Percentiles rank a stretch among this genome's conserved stretches.
These are phyloP conservation scores for Austroboletus novae-zelandiae DNA, from an alignment of 1,284 basidiomycete genomes.

Conservation along the genomic window DNA sequence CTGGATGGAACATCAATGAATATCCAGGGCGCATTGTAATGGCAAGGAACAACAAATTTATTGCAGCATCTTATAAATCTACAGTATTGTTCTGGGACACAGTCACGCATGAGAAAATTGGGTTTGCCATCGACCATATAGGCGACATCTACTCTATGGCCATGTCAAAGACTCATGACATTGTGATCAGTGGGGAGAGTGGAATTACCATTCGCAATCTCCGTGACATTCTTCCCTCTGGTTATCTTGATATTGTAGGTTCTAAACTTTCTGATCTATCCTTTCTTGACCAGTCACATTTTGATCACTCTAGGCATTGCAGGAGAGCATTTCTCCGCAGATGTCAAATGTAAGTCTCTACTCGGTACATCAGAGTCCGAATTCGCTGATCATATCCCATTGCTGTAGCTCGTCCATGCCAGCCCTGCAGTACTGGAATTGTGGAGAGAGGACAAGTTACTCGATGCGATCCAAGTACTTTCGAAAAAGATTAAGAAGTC, in stretches of 20 bases:
- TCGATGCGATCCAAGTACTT: neutral
- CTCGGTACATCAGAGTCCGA: too few relatives aligned
- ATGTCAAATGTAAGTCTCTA: too few relatives aligned
- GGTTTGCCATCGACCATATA: neutral
- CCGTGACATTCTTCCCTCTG: neutral
- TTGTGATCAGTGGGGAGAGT: neutral
- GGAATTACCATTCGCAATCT: neutral
- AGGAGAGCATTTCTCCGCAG: too few relatives aligned
- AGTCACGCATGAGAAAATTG: neutral
- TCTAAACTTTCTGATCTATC: too few relatives aligned
- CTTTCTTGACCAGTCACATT: too few relatives aligned
- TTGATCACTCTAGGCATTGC: too few relatives aligned
- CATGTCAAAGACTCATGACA: neutral
- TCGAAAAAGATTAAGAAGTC: too few relatives aligned
- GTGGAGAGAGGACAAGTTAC: neutral
- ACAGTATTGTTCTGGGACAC: neutral
- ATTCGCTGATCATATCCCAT: neutral
- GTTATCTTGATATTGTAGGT: neutral
- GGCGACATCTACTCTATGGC: neutral
- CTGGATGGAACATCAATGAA: neutral
- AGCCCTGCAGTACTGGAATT: neutral
- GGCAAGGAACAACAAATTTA: neutral
- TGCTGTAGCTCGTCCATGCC: neutral
- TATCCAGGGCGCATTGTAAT: neutral
- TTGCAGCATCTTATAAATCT: neutral